These are phyloP conservation scores for Metschnikowia cubensis DNA, from an alignment of 805 yeast genomes.

Conservation along the genomic window DNA sequence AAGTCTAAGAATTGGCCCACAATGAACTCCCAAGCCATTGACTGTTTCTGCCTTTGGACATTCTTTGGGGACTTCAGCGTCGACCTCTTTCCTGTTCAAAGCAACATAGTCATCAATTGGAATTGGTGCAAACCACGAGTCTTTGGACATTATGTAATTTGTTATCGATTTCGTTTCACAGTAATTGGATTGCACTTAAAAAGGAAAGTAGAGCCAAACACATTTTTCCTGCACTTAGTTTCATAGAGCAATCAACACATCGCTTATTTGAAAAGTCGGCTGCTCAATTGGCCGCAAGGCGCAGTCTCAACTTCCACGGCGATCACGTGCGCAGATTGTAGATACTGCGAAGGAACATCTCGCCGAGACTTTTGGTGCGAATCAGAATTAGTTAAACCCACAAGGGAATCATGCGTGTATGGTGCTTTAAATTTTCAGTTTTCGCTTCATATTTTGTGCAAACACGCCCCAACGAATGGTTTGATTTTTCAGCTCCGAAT, in stretches of 20 bases:
- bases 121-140: slow-evolving; percentile 20
- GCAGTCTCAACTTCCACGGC: background rate
- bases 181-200: background rate
- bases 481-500: background rate
- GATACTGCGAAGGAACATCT: background rate
- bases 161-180: background rate
- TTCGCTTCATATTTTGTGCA: background rate
- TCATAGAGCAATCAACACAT: background rate
- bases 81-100: slow-evolving; percentile 21
- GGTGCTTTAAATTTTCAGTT: too few relatives aligned
- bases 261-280: background rate
- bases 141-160: slow-evolving; percentile 8
- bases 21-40: slow-evolving; percentile 44
- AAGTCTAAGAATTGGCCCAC: slow-evolving; percentile 78
- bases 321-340: background rate
- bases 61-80: slow-evolving; percentile 24
- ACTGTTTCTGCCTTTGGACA: slow-evolving; percentile 27
- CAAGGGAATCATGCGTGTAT: background rate
- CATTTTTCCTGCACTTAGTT: background rate
- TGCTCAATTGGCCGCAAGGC: slow-evolving; percentile 1
- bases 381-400: background rate
- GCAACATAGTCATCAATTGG: slow-evolving; percentile 29
- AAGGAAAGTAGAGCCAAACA: background rate
- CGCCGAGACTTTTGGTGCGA: background rate
- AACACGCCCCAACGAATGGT: too few relatives aligned